Evolutionary conservation across 306 rosid genomes (phyloP), one percentile per base, ranked within the genome.

Genomic region (Quercus berberidifolia): DNA sequence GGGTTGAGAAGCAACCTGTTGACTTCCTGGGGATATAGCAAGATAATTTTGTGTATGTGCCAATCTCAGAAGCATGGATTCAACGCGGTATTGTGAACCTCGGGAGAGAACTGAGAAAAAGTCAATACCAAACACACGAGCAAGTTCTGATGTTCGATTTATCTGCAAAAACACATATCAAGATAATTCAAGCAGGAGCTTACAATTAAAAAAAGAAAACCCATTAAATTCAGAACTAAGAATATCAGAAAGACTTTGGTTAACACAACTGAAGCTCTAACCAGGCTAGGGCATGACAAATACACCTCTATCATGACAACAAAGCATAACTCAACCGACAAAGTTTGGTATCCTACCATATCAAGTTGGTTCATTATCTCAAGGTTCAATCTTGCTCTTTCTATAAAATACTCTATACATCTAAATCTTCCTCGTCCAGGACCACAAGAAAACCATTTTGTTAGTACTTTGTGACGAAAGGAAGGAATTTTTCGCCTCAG

Each of bases 1-100:
- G 85, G 99, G 97, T 82, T 94, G 99, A 81, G 97, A 94, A 85
- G 97, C 99, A 78, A 94, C 97, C 97, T 91, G 99, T 82, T 89
- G 91, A 51, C 78, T 87, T 82, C 99, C 97, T 21, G 99, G 99
- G 69, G 97, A 94, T 75, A 94, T 83, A 62, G 97, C 93, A 76
- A 94, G 85, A 85, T 91, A 94, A 83, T 94, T 94, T 82, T 94
- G 99, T 38, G 90, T 83, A 80, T 91, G 99, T 31, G 97, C 94
- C 90, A 94, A 83, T 85, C 97, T 94, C 84, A 94, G 83, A 80
- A 92, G 83, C 97, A 94, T 94, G 64, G 99, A 94, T 81, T 94
- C 99, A 68, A 94, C 97, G 64, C 97, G 99, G 57, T 91, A 91
- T 85, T 94, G 99, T 28, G 99, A 94, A 72, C 97, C 99, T 71